A percentile compares a stretch with the other conserved stretches of the same genome.
phyloP scores from a whole-genome alignment of 2,329 filamentous ascomycete species.

The Didymella keratinophila region DNA sequence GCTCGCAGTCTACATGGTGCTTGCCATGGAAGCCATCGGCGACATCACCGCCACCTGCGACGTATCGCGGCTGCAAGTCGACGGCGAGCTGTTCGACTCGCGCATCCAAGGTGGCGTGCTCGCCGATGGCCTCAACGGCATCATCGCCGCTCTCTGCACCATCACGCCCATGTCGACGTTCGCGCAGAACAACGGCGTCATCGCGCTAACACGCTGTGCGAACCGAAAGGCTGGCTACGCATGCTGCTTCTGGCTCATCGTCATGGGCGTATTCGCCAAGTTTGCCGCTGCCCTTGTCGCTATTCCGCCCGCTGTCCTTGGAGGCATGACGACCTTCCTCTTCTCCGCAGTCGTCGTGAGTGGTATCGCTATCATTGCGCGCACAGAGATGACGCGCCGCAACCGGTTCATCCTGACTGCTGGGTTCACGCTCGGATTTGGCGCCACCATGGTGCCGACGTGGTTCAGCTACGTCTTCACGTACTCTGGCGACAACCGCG shows the following conservation, averaged over 20 bases:
- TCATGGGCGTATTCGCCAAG: slow-evolving; percentile 85
- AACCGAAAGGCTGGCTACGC: slow-evolving; percentile 83
- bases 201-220: slow-evolving; percentile 80
- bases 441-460: slow-evolving; percentile 57
- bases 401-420: slow-evolving; percentile 84
- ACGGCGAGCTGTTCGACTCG: slow-evolving; percentile 75
- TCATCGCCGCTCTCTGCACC: slow-evolving; percentile 78
- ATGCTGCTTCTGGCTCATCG: slow-evolving; percentile 76
- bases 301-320: slow-evolving; percentile 66
- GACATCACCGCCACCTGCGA: slow-evolving; percentile 84
- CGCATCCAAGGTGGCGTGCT: slow-evolving; percentile 81
- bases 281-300: slow-evolving; percentile 81
- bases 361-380: slow-evolving; percentile 77
- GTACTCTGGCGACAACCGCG: slow-evolving; percentile 71
- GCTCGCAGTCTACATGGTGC: slow-evolving; percentile 69
- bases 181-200: slow-evolving; percentile 86
- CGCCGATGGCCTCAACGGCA: slow-evolving; percentile 78
- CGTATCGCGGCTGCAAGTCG: slow-evolving; percentile 77
- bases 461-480: slow-evolving; percentile 78
- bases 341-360: slow-evolving; percentile 79
- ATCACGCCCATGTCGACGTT: slow-evolving; percentile 83
- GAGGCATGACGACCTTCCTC: slow-evolving; percentile 74
- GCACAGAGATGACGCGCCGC: slow-evolving; percentile 76
- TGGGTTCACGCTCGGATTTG: slow-evolving; percentile 74
- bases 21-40: slow-evolving; percentile 80